A percentile compares a stretch with the other conserved stretches of the same genome.
phyloP scores from a whole-genome alignment of 208 protist species.

The Crithidia acanthocephali region DNA sequence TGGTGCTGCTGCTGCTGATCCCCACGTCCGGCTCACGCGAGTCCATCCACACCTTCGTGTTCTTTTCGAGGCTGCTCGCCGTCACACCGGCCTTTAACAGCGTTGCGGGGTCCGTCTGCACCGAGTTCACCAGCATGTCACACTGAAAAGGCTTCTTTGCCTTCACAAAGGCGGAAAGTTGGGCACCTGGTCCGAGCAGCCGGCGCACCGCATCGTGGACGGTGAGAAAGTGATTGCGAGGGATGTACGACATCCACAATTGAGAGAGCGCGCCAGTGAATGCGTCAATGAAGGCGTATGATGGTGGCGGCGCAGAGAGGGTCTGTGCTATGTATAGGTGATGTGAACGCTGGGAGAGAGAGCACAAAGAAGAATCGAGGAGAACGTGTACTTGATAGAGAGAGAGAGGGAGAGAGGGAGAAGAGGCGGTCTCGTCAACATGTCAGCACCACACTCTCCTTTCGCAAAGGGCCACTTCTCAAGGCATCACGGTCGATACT shows the following conservation, averaged over 20 bases:
- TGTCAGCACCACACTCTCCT: too few relatives aligned
- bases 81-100: not conserved
- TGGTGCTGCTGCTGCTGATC: not conserved
- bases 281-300: not conserved
- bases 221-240: constrained; percentile 75
- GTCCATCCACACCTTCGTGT: not conserved
- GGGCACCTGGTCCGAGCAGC: constrained; percentile 44
- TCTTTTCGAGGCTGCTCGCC: constrained; percentile 3
- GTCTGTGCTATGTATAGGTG: too few relatives aligned
- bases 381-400: too few relatives aligned
- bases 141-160: constrained; percentile 73
- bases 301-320: not conserved
- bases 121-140: constrained; percentile 86
- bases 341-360: too few relatives aligned
- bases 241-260: constrained; percentile 34
- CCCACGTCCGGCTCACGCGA: too few relatives aligned
- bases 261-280: not conserved
- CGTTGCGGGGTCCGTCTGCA: constrained; percentile 48
- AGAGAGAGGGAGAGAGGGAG: constrained; percentile 24
- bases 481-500: too few relatives aligned
- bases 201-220: constrained; percentile 81
- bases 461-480: too few relatives aligned
- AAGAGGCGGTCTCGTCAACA: too few relatives aligned
- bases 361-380: too few relatives aligned
- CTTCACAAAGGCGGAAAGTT: constrained; percentile 83